phyloP scores from a whole-genome alignment of 106 monocot genomes.

The Allium fistulosum region DNA sequence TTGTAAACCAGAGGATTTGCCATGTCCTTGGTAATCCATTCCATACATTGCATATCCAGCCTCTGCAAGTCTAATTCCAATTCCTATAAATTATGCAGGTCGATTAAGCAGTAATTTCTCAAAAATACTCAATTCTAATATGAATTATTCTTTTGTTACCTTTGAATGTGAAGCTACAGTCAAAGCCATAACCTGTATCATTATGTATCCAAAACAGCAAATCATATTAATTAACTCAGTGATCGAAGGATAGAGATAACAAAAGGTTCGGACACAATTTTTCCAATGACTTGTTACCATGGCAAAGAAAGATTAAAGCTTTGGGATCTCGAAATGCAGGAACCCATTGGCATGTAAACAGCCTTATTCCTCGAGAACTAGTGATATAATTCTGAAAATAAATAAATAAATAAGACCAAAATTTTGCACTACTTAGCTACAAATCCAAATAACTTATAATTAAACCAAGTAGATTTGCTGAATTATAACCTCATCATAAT shows the following conservation, averaged over 20 bases:
- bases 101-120: background rate
- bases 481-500: background rate
- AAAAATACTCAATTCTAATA: background rate
- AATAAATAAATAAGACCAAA: background rate
- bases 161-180: constrained; percentile 72
- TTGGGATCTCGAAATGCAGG: constrained; percentile 35
- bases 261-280: background rate
- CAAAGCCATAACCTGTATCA: constrained; percentile 55
- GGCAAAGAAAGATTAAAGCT: constrained; percentile 68
- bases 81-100: constrained; percentile 12
- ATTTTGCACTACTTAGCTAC: background rate
- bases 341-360: constrained; percentile 60
- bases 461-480: background rate
- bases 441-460: background rate
- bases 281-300: constrained; percentile 25
- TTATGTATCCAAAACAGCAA: background rate
- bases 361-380: constrained; percentile 39
- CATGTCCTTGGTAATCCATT: constrained; percentile 67
- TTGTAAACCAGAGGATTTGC: constrained; percentile 66
- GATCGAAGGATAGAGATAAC: background rate
- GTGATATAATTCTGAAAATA: constrained; percentile 28
- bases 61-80: constrained; percentile 26
- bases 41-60: constrained; percentile 64
- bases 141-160: constrained; percentile 12
- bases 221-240: background rate